These are phyloP conservation scores for Xerocomus brunneocitrinus DNA, from an alignment of 768 basidiomycete species.

Conservation along the genomic window DNA sequence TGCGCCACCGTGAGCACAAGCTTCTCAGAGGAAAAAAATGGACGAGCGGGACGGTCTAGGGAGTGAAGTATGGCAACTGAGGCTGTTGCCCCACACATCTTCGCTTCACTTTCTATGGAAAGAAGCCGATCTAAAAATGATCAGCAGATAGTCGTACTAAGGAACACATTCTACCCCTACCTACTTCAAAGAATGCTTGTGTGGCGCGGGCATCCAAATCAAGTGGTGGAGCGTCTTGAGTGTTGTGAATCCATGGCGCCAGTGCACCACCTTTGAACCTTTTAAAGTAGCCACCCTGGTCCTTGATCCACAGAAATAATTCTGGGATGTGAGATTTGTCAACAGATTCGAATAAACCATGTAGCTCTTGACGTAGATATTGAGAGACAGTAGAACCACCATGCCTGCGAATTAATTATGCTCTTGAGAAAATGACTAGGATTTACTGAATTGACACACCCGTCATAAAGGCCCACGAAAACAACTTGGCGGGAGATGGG, in stretches of 20 bases:
- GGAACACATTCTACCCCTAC: constrained; percentile 18
- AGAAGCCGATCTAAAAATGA: constrained; percentile 59
- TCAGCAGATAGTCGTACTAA: constrained; percentile 3
- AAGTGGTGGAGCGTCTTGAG: constrained; percentile 35
- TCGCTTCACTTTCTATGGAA: constrained; percentile 62
- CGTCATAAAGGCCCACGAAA: constrained; percentile 90
- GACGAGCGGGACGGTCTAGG: constrained; percentile 70
- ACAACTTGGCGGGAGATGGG: constrained; percentile 69
- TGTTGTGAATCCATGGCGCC: constrained; percentile 52
- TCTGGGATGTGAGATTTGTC: constrained; percentile 69
- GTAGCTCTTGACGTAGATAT: constrained; percentile 80
- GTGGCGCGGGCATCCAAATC: constrained; percentile 86
- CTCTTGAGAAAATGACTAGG: background rate
- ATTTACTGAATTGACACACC: constrained; percentile 42
- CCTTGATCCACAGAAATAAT: constrained; percentile 69
- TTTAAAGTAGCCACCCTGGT: constrained; percentile 86
- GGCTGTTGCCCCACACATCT: constrained; percentile 83
- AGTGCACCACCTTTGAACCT: constrained; percentile 81
- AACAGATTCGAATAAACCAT: constrained; percentile 78
- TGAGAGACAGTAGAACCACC: constrained; percentile 89
- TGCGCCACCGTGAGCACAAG: constrained; percentile 87
- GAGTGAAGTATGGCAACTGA: constrained; percentile 91
- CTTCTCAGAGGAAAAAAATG: constrained; percentile 77
- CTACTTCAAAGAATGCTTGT: constrained; percentile 80
- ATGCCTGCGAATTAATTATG: constrained; percentile 54